These are phyloP conservation scores for Penicillium manginii DNA, from an alignment of 495 filamentous ascomycete species.

Conservation along the genomic window DNA sequence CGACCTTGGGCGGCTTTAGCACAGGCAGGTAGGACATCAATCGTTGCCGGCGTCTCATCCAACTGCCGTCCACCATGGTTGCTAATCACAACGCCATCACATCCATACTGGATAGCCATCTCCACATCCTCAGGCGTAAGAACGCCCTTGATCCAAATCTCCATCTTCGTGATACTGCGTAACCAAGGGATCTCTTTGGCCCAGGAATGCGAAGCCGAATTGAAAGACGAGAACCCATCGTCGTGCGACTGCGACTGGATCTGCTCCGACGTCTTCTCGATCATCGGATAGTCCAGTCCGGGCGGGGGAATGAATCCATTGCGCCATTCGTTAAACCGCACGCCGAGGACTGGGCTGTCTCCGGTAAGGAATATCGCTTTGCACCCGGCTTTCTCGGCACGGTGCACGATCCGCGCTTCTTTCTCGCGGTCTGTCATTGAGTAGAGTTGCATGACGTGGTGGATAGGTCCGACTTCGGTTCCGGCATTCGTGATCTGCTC, in stretches of 20 bases:
- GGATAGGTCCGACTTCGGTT: constrained; percentile 43
- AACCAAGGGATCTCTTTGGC: constrained; percentile 45
- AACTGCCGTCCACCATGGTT: constrained; percentile 75
- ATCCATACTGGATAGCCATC: constrained; percentile 55
- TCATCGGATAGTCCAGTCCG: constrained; percentile 40
- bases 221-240: constrained; percentile 57
- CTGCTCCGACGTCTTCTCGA: constrained; percentile 70
- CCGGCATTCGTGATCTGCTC: constrained; percentile 61
- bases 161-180: constrained; percentile 55
- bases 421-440: constrained; percentile 67
- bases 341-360: constrained; percentile 80
- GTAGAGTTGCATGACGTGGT: constrained; percentile 70
- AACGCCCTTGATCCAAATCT: constrained; percentile 61
- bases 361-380: constrained; percentile 77
- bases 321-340: constrained; percentile 45
- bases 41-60: constrained; percentile 64
- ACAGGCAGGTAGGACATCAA: constrained; percentile 68
- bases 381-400: constrained; percentile 49
- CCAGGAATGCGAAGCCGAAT: constrained; percentile 73
- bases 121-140: constrained; percentile 58
- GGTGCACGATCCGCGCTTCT: constrained; percentile 53
- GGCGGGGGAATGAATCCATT: constrained; percentile 41
- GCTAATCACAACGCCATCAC: constrained; percentile 62
- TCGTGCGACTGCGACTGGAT: constrained; percentile 56
- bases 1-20: constrained; percentile 57